Evolutionary conservation across 768 basidiomycete genomes (phyloP).

Genomic region (Chalciporus piperatus): DNA sequence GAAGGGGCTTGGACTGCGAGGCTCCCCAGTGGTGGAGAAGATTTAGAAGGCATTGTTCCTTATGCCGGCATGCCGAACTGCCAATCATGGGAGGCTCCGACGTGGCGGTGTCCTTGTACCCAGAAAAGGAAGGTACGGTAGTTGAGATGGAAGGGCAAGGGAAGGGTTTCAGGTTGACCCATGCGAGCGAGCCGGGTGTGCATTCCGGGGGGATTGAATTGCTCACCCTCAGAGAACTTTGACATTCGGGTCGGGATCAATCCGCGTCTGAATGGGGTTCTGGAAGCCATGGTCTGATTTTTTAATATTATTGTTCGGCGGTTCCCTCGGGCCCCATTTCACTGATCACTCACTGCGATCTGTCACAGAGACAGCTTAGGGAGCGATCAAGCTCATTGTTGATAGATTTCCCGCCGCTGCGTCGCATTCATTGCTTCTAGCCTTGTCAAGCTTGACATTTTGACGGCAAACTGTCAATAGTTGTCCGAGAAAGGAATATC

Average conservation of each 20-base stretch:
- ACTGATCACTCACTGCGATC: too few species aligned
- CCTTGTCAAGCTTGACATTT: constrained; percentile 26
- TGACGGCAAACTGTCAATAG: constrained; percentile 24
- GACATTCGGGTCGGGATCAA: neutral
- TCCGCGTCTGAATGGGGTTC: too few species aligned
- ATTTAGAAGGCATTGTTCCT: constrained; percentile 37
- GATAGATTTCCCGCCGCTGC: constrained; percentile 12
- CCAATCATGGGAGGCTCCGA: constrained; percentile 20
- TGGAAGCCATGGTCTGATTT: too few species aligned
- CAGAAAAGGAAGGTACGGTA: constrained; percentile 33
- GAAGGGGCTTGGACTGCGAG: constrained; percentile 66
- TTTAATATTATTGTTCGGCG: too few species aligned
- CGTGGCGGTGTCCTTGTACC: constrained; percentile 14
- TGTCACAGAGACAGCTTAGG: neutral
- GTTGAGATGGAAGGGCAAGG: constrained; percentile 1
- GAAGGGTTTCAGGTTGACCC: neutral
- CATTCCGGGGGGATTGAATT: neutral
- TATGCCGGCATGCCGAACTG: constrained; percentile 29
- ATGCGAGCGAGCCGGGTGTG: neutral
- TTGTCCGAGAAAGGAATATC: constrained; percentile 10
- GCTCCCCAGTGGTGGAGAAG: constrained; percentile 58
- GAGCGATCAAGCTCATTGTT: constrained; percentile 28
- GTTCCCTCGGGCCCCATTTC: too few species aligned
- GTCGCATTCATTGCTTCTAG: constrained; percentile 3
- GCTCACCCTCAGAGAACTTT: neutral